These are phyloP conservation scores for Trichosporon sp. DNA, from an alignment of 1,284 basidiomycete species.

Conservation along the genomic window DNA sequence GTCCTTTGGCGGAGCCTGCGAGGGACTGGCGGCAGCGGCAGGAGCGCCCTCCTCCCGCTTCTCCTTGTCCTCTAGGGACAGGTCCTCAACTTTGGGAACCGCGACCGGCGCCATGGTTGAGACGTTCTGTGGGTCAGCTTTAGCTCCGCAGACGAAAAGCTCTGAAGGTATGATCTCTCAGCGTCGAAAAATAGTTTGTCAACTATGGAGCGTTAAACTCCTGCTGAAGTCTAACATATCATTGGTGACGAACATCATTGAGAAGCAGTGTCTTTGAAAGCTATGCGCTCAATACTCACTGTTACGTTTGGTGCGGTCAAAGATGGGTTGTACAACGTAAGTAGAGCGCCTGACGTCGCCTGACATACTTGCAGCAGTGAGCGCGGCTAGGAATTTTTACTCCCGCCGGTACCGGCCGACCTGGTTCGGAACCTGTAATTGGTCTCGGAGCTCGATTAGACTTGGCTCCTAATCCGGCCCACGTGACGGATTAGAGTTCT, in stretches of 20 bases:
- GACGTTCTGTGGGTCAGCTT: conserved; percentile 5
- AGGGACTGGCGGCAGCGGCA: not conserved
- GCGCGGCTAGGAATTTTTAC: not conserved
- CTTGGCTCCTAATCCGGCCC: no score
- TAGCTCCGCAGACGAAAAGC: not conserved
- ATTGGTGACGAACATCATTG: conserved; percentile 26
- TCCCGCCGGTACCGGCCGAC: not conserved
- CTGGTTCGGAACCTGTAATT: not conserved
- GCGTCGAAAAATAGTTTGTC: conserved; percentile 26
- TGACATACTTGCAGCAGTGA: not conserved
- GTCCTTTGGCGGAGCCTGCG: no score
- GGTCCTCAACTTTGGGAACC: conserved; percentile 28
- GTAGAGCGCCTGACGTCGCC: not conserved
- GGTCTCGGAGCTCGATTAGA: not conserved
- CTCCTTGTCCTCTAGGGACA: conserved; percentile 28
- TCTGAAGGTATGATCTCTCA: conserved; percentile 18
- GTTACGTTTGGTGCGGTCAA: not conserved
- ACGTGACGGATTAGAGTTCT: not conserved
- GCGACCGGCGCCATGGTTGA: conserved; percentile 31
- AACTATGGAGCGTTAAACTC: conserved; percentile 27
- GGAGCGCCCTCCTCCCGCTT: conserved; percentile 36
- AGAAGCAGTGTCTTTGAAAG: not conserved
- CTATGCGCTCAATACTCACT: no score
- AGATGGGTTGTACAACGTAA: not conserved
- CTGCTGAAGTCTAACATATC: conserved; percentile 44